Evolutionary conservation across 1,139 yeast genomes (phyloP).

Genomic region (Meyerozyma smithsonii): DNA sequence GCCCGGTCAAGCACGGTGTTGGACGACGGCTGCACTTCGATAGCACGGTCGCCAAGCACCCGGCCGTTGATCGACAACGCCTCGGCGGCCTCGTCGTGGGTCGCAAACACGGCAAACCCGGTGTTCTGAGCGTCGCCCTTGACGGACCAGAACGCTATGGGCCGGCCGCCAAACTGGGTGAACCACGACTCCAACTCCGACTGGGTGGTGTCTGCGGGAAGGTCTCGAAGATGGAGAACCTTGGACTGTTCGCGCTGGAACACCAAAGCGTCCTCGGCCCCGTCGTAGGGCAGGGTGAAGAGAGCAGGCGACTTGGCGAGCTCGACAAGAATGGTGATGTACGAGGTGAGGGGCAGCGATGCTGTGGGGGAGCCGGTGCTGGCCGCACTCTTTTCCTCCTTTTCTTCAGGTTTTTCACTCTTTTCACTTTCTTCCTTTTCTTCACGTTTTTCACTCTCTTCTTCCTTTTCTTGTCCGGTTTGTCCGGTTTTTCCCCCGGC

Average conservation of each 20-base stretch:
- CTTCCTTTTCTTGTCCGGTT: conserved; percentile 23
- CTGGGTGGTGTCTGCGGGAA: conserved; percentile 85
- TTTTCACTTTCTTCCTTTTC: not conserved
- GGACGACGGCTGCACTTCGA: conserved; percentile 87
- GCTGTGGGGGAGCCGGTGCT: no score
- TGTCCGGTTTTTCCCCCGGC: not conserved
- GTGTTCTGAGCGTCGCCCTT: conserved; percentile 31
- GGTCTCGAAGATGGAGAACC: conserved; percentile 70
- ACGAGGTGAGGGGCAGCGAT: not conserved
- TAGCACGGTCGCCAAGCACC: conserved; percentile 63
- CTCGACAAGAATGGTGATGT: not conserved
- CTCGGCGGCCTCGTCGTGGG: conserved; percentile 84
- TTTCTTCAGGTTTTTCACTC: not conserved
- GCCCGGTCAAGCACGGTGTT: conserved; percentile 74
- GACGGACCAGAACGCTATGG: conserved; percentile 86
- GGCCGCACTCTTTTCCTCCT: not conserved
- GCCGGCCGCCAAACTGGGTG: conserved; percentile 79
- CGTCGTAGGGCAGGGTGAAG: conserved; percentile 69
- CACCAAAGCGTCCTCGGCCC: conserved; percentile 61
- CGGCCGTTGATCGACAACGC: conserved; percentile 77
- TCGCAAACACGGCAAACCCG: conserved; percentile 81
- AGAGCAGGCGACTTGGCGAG: conserved; percentile 32
- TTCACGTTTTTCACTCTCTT: not conserved
- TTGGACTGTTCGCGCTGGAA: conserved; percentile 72
- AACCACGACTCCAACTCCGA: conserved; percentile 91